phyloP scores from a whole-genome alignment of 1,139 yeast species.

The Saccharomyces hybrid region DNA sequence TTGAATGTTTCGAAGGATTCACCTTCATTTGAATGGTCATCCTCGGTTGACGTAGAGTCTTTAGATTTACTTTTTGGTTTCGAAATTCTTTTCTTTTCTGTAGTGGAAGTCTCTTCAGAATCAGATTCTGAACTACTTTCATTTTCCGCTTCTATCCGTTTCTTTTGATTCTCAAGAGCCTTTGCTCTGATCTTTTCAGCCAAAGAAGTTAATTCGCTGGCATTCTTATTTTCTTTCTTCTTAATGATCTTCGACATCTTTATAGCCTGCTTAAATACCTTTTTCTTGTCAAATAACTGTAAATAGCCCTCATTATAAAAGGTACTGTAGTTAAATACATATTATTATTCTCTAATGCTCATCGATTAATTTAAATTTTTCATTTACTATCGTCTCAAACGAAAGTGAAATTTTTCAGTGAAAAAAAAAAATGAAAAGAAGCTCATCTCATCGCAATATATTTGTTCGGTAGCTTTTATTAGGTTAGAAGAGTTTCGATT shows the following conservation, averaged over 20 bases:
- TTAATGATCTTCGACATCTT: constrained; percentile 17
- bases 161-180: constrained; percentile 36
- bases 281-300: neutral
- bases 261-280: neutral
- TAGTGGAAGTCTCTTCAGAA: constrained; percentile 4
- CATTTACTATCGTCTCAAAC: neutral
- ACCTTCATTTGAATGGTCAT: constrained; percentile 19
- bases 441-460: constrained; percentile 10
- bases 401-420: constrained; percentile 4
- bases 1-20: constrained; percentile 35
- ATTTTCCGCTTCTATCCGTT: constrained; percentile 8
- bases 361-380: constrained; percentile 1
- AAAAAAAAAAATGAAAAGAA: constrained; percentile 1
- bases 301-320: neutral
- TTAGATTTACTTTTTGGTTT: neutral
- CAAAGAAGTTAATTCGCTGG: constrained; percentile 27
- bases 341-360: neutral
- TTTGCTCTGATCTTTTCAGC: constrained; percentile 47
- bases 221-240: constrained; percentile 19
- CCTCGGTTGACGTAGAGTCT: constrained; percentile 11
- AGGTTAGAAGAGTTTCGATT: neutral
- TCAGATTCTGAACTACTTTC: constrained; percentile 5
- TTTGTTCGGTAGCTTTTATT: neutral
- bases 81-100: neutral
- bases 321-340: neutral